phyloP scores from a whole-genome alignment of 1,284 basidiomycete species.

The Microstroma glucosiphilum region DNA sequence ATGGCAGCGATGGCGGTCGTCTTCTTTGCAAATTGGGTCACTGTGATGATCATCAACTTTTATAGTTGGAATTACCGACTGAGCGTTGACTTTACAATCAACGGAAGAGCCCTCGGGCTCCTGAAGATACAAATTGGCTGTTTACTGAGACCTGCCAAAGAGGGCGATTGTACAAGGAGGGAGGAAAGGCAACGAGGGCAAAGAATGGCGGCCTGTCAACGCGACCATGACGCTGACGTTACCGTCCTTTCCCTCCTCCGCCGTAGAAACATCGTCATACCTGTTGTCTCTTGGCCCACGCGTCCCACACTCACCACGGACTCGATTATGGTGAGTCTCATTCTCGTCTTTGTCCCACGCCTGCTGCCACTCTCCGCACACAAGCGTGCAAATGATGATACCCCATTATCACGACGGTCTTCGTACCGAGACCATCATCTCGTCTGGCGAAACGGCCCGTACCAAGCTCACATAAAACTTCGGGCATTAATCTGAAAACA shows the following conservation, averaged over 20 bases:
- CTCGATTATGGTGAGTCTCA: neutral
- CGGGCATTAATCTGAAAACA: slow-evolving; percentile 6
- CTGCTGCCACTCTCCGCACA: neutral
- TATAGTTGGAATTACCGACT: slow-evolving; percentile 10
- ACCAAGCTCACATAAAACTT: slow-evolving; percentile 8
- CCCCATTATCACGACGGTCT: slow-evolving; percentile 9
- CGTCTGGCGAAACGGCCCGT: slow-evolving; percentile 7
- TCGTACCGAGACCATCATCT: slow-evolving; percentile 4
- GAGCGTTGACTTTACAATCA: neutral
- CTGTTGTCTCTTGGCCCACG: neutral
- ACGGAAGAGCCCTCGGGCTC: neutral
- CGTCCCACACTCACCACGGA: neutral
- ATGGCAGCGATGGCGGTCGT: neutral
- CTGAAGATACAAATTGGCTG: slow-evolving; percentile 10
- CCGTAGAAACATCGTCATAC: neutral
- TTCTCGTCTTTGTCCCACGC: too few relatives aligned
- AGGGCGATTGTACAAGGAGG: neutral
- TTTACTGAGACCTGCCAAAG: slow-evolving; percentile 1
- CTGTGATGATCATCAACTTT: slow-evolving; percentile 9
- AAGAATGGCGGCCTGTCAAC: neutral
- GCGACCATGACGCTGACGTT: neutral
- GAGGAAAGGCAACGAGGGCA: neutral
- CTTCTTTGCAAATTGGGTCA: neutral
- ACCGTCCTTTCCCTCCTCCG: neutral
- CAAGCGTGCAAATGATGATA: neutral